Percentiles rank a stretch among this genome's conserved stretches.
Evolutionary conservation across 805 yeast species (phyloP).

Genomic region (Cyberlindnera subsufficiens): DNA sequence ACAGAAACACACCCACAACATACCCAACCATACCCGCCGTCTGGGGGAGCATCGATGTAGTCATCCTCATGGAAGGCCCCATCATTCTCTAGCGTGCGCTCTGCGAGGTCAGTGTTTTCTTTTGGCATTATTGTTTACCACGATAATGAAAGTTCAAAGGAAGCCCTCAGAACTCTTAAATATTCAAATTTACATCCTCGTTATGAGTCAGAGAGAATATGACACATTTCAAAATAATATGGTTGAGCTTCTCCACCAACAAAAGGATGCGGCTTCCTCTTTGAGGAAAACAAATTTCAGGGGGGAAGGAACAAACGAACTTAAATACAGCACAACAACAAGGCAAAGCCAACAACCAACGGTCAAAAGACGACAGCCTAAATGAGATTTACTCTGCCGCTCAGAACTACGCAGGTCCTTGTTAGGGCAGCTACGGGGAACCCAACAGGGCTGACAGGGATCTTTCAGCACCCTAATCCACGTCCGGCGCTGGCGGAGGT

Average conservation of each 20-base stretch:
- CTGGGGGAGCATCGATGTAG: slow-evolving; percentile 35
- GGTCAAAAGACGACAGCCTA: not conserved
- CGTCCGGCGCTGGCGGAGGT: slow-evolving; percentile 69
- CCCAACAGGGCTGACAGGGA: slow-evolving; percentile 80
- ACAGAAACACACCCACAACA: slow-evolving; percentile 30
- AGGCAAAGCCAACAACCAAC: not conserved
- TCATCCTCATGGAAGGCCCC: slow-evolving; percentile 24
- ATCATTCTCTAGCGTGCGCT: slow-evolving; percentile 4
- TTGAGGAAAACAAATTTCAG: no score
- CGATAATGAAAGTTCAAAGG: no score
- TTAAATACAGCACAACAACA: no score
- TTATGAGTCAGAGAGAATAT: no score
- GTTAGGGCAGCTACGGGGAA: slow-evolving; percentile 55
- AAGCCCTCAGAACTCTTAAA: no score
- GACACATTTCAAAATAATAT: no score
- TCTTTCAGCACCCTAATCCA: slow-evolving; percentile 77
- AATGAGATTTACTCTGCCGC: slow-evolving; percentile 29
- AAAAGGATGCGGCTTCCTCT: no score
- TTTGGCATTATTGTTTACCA: not conserved
- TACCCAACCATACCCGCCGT: slow-evolving; percentile 47
- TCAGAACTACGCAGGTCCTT: slow-evolving; percentile 39
- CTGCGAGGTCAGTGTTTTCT: not conserved
- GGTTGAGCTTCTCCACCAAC: no score
- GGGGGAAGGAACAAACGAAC: no score
- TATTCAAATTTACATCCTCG: no score